phyloP scores from a whole-genome alignment of 805 yeast genomes.

The Pichia rugopelliculosa region DNA sequence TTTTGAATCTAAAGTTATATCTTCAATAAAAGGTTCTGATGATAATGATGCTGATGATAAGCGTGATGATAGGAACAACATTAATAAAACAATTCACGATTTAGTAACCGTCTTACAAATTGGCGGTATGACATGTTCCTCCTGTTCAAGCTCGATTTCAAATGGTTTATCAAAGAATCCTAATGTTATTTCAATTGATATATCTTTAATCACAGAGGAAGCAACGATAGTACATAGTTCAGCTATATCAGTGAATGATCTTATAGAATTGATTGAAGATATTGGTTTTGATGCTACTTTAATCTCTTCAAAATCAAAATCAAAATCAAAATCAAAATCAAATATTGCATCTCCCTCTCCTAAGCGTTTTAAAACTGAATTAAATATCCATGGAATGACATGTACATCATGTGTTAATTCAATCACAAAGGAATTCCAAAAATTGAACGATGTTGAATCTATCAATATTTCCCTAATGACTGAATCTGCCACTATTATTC shows the following conservation, averaged over 20 bases:
- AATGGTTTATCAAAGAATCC: conserved; percentile 14
- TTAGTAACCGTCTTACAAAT: conserved; percentile 26
- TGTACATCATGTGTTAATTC: conserved; percentile 64
- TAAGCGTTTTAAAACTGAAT: conserved; percentile 8
- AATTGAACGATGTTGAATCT: conserved; percentile 23
- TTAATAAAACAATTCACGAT: too few relatives aligned
- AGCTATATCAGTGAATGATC: conserved; percentile 22
- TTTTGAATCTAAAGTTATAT: conserved; percentile 30
- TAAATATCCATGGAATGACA: conserved; percentile 61
- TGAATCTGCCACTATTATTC: conserved; percentile 57
- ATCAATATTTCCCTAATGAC: conserved; percentile 66
- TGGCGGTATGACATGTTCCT: conserved; percentile 87
- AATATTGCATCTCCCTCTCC: too few relatives aligned
- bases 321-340: neutral
- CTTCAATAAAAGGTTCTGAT: neutral
- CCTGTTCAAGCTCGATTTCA: conserved; percentile 68
- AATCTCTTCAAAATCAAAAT: conserved; percentile 1
- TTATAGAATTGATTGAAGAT: conserved; percentile 58
- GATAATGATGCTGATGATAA: neutral
- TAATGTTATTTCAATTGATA: conserved; percentile 37
- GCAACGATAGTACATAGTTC: conserved; percentile 49
- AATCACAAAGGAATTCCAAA: conserved; percentile 38
- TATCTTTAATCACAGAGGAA: conserved; percentile 71
- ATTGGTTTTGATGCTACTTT: conserved; percentile 52
- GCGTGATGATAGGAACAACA: neutral